Evolutionary conservation across 116 monocot species (phyloP), one percentile per base, ranked within the genome.

Genomic region (Iris pallida): DNA sequence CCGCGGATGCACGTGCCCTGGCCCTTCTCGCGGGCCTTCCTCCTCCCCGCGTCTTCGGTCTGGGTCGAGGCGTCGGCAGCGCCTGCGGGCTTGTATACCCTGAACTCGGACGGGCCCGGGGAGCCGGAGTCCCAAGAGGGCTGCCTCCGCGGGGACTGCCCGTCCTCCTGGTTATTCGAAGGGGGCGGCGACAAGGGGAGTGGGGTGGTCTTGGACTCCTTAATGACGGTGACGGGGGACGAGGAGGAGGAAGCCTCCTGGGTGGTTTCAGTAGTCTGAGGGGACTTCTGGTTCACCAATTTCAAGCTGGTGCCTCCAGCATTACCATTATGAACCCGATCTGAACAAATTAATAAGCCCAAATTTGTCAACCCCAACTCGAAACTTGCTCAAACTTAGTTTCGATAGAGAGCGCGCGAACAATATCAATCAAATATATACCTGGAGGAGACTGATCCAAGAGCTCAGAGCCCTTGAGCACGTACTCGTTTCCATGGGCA

Each of bases 391-490:
- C 47, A 55, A 58, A 55, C 10, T 1, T 30, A 57, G 16, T 47
- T 45, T 14, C 15, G 4, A 11, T 8, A 44, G 5, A 41, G n/a
- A n/a, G n/a, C n/a, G n/a, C n/a, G n/a, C n/a, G n/a, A n/a, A n/a
- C n/a, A 55, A 70, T 72, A 8, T 43, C 8, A 15, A n/a, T 16
- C 11, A 64, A 56, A 11, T 79, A n/a, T n/a, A n/a, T n/a, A 95
- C 91, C 91, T 59, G 86, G 58, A 68, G 79, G 75, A 14, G 86
- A 80, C 70, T 79, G 57, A 47, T 84, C 82, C 46, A 91, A 51
- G 59, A 91, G 82, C 79, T 93, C 93, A 41, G 93, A 98, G 12
- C 90, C 98, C 68, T 98, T 98, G 59, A 98, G 90, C n/a, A 98
- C 88, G 60, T 93, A 98, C 74, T 98, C 93, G 30, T 79, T 80